Base-by-base conservation (phyloP, 23 red algal genomes). In the Gracilaria caudata region DNA sequence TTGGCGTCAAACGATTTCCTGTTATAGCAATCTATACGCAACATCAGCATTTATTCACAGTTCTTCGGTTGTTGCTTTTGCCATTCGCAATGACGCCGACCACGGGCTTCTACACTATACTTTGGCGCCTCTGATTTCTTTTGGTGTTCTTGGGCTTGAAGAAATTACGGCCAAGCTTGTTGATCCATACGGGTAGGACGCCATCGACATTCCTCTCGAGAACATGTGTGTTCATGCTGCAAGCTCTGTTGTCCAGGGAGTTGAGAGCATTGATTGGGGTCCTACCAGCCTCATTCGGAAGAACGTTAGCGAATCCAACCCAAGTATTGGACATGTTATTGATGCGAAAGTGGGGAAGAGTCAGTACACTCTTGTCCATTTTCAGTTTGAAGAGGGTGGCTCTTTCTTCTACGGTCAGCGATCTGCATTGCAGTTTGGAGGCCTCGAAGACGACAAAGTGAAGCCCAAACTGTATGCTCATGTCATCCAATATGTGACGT, bases 161-260 rank as follows among this genome's bases (percentile, higher is more conserved):
- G 82, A 70, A 32, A 73, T 86, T 25, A 66, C 82, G 11, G 64
- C 68, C 1, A 73, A 61, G 55, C 82, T 86, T 34, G 82, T 86
- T 29, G 82, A 86, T 30, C 82, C 82, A 11, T 73, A 73, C 30
- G 82, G 82, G 24, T 58, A 45, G 16, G 82, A 86, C 43, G 39
- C 82, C 4, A 86, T 86, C 13, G 82, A 86, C 33, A 73, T 86
- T 60, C 82, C 82, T 76, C 41, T 86, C 19, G 65, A 86, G n/a
- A 25, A 86, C 36, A 86, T 86, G 41, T 70, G 64, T 41, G 32
- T 20, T 2, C 10, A 51, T 43, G 82, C 64, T 38, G 64, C 82
- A 37, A 64, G 59, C 35, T 41, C 28, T 36, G 68, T 86, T 5
- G 13, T 86, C 16, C 59, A 74, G 25, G 82, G 35, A 0, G 66